Evolutionary conservation across 768 basidiomycete genomes (phyloP).

Genomic region (Gloeopeniophorella convolvens): DNA sequence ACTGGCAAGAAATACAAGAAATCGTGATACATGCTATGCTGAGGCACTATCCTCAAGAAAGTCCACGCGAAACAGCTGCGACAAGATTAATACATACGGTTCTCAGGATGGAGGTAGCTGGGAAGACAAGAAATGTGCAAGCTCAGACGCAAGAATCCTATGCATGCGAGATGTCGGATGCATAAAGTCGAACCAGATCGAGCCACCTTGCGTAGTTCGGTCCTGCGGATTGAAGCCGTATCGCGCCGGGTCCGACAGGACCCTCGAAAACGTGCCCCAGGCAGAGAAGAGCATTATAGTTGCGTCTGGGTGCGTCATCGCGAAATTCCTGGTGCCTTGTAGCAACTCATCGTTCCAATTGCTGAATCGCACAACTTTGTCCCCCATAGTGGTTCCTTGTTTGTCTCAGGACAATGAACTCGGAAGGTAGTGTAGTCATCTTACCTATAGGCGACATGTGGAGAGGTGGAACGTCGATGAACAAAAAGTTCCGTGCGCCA

Average conservation of each 20-base stretch:
- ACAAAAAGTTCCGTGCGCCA: constrained; percentile 45
- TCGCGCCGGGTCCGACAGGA: constrained; percentile 23
- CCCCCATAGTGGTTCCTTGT: constrained; percentile 6
- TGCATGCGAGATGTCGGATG: constrained; percentile 18
- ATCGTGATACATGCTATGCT: background rate
- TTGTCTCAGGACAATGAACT: background rate
- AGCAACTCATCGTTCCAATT: constrained; percentile 16
- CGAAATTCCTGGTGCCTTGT: constrained; percentile 17
- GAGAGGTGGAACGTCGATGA: constrained; percentile 50
- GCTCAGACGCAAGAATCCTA: constrained; percentile 11
- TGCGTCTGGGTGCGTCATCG: constrained; percentile 21
- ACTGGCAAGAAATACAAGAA: too few relatives aligned
- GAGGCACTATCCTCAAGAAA: background rate
- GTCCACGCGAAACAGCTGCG: background rate
- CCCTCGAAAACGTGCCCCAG: constrained; percentile 22
- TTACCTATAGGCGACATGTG: constrained; percentile 35
- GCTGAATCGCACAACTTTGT: constrained; percentile 9
- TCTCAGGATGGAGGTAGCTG: constrained; percentile 9
- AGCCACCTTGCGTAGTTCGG: constrained; percentile 3
- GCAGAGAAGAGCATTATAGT: constrained; percentile 24
- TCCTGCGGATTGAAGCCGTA: constrained; percentile 18
- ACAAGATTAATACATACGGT: too few relatives aligned
- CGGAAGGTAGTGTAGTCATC: background rate
- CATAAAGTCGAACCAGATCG: constrained; percentile 19
- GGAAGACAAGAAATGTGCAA: constrained; percentile 10